phyloP scores from a whole-genome alignment of 2,329 filamentous ascomycete genomes.

The Fusarium ramigenum region DNA sequence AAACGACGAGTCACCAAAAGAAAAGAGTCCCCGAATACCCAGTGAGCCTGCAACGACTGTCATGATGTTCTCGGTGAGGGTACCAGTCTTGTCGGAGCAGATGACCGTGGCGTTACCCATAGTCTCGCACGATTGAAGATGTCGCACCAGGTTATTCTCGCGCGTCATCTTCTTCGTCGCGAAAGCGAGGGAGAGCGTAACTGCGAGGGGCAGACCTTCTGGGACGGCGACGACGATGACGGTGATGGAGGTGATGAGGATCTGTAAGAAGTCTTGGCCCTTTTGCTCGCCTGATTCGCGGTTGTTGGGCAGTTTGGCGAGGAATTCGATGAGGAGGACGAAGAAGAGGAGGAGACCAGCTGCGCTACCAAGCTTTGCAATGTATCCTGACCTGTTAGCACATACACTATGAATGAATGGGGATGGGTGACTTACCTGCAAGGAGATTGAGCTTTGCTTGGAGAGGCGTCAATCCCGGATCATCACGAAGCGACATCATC shows the following conservation, averaged over 20 bases:
- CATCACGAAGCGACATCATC: slow-evolving; percentile 63
- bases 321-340: slow-evolving; percentile 81
- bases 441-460: slow-evolving; percentile 59
- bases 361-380: slow-evolving; percentile 61
- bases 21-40: slow-evolving; percentile 20
- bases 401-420: neutral
- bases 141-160: slow-evolving; percentile 74
- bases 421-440: slow-evolving; percentile 11
- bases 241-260: slow-evolving; percentile 72
- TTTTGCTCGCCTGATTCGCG: slow-evolving; percentile 62
- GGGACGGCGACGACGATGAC: slow-evolving; percentile 74
- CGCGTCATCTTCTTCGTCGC: slow-evolving; percentile 74
- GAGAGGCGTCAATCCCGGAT: slow-evolving; percentile 61
- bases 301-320: slow-evolving; percentile 67
- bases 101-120: slow-evolving; percentile 79
- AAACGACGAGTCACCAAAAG: slow-evolving; percentile 57
- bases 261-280: slow-evolving; percentile 64
- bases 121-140: slow-evolving; percentile 73
- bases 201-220: slow-evolving; percentile 72
- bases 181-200: slow-evolving; percentile 73
- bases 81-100: slow-evolving; percentile 70
- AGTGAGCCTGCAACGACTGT: slow-evolving; percentile 74
- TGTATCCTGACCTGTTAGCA: slow-evolving; percentile 30
- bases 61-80: slow-evolving; percentile 71
- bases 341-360: slow-evolving; percentile 78